Base-by-base conservation (phyloP, 192 early-diverging fungal species). In the Diversispora epigaea region DNA sequence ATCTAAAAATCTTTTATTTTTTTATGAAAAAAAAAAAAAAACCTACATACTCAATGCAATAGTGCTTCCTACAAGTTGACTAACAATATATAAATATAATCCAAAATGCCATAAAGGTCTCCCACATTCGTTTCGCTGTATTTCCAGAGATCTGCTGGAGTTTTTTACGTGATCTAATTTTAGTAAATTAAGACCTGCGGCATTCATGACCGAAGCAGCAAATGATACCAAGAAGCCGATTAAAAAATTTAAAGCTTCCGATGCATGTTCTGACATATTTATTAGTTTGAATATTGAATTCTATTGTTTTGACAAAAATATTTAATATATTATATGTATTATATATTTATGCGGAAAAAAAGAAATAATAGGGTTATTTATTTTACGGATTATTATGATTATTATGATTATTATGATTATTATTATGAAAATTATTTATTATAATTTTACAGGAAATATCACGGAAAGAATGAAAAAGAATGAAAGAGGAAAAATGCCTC, bases 121-220 rank as follows among this genome's bases (percentile, higher is more conserved):
- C 15, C 85, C 83, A 78, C 87, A 87, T 19, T 89, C 85, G 52
- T 86, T 79, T 41, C 86, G 76, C 68, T 84, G 85, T 62, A 76
- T 44, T 43, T 80, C 71, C 15, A 63, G n/a, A 21, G 80, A 44
- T 40, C 75, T 70, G 6, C 75, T 71, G 12, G 77, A 71, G 70
- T 86, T 86, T 63, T 79, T 79, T 66, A 85, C 84, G 64, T 88
- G 87, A 78, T 88, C 87, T n/a, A 88, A 77, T 68, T 88, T 88
- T 11, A 88, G 71, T 40, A 88, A 72, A 65, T 88, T 88, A 15
- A 88, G 73, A 0, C 87, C 87, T 19, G 84, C 80, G 0, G 87
- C 87, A 56, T 88, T 86, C 84, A 88, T 80, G 14, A 83, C 61
- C 11, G 78, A 80, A n/a, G 80, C 71, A 9, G 77, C 77, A 46